Base-by-base conservation (phyloP, 352 stramenopile species). In the Aphanomyces euteiches region DNA sequence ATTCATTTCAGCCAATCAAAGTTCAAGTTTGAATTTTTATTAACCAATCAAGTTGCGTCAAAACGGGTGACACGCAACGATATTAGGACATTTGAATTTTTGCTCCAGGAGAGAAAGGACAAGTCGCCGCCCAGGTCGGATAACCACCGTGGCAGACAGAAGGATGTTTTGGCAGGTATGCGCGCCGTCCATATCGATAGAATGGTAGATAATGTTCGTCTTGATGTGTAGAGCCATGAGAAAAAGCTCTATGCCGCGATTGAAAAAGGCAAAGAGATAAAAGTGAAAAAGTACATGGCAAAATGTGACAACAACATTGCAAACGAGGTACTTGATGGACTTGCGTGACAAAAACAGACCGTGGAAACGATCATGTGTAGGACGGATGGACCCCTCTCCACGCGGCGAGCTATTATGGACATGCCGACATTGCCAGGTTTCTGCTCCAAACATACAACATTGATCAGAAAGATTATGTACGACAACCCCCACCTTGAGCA, bases 161-260 rank as follows among this genome's bases (percentile, higher is more conserved):
- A 67, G 12, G 28, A 59, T 56, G 48, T 67, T 67, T 40, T 61
- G 54, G 54, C 54, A 61, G 54, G 54, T 61, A 61, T 7, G 50
- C 50, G 50, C 50, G 7, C 15, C 1, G 50, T 19, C 17, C 1
- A 19, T 19, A 10, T 21, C 15, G 36, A 17, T 7, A 58, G 50
- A 36, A 10, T 58, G 7, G 45, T n/a, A 15, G 13, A 53, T n/a
- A n/a, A 15, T 19, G 50, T 10, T 8, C 37, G 50, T 19, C 17
- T 13, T 58, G 50, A 12, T 12, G 5, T 2, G 54, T 61, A 61
- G 54, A 61, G 54, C 34, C 28, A 28, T 7, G 54, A 61, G 54
- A 61, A 61, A 37, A 61, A 61, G 54, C 54, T 61, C 28, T 61
- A 40, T 61, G 54, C 54, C 21, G 54, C 54, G 10, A 61, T 61